Percentiles rank a stretch among this genome's conserved stretches.
These are phyloP conservation scores for Singerocomus rubriflavus DNA, from an alignment of 1,284 basidiomycete species.

Conservation along the genomic window DNA sequence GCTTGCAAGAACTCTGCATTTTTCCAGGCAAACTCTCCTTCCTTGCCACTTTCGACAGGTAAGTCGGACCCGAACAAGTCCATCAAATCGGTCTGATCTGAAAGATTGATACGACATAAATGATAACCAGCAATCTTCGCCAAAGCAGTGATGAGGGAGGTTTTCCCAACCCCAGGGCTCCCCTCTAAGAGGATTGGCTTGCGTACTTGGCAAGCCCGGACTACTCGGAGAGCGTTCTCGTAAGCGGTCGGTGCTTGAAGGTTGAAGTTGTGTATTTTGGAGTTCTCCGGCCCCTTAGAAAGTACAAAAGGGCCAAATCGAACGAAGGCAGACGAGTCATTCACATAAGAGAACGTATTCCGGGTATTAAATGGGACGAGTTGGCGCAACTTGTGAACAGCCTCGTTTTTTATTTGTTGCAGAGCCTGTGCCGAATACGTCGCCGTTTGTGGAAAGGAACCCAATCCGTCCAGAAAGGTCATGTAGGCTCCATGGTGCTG, in stretches of 20 bases:
- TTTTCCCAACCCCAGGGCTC: slow-evolving; percentile 99
- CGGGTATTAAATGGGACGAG: slow-evolving; percentile 46
- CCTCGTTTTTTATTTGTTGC: slow-evolving; percentile 48
- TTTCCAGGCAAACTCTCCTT: slow-evolving; percentile 96
- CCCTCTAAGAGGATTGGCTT: slow-evolving; percentile 97
- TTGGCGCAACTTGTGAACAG: slow-evolving; percentile 44
- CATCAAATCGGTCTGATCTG: slow-evolving; percentile 96
- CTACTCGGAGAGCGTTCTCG: slow-evolving; percentile 86
- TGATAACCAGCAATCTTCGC: slow-evolving; percentile 78
- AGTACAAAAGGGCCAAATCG: slow-evolving; percentile 80
- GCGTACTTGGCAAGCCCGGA: slow-evolving; percentile 85
- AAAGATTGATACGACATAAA: slow-evolving; percentile 96
- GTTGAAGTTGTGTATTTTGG: slow-evolving; percentile 60
- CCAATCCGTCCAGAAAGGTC: slow-evolving; percentile 83
- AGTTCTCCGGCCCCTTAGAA: slow-evolving; percentile 50
- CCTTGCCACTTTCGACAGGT: slow-evolving; percentile 87
- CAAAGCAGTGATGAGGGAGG: slow-evolving; percentile 87
- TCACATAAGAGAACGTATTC: slow-evolving; percentile 29
- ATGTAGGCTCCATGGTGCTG: slow-evolving; percentile 88
- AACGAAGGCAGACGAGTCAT: slow-evolving; percentile 42
- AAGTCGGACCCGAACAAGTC: slow-evolving; percentile 98
- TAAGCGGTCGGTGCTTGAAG: slow-evolving; percentile 87
- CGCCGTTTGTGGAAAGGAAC: slow-evolving; percentile 68
- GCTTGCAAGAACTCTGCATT: slow-evolving; percentile 96
- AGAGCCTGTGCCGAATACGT: slow-evolving; percentile 52